Conservation (phyloP, 2,329 filamentous ascomycete species). For the Tricladium varicosporioides region DNA sequence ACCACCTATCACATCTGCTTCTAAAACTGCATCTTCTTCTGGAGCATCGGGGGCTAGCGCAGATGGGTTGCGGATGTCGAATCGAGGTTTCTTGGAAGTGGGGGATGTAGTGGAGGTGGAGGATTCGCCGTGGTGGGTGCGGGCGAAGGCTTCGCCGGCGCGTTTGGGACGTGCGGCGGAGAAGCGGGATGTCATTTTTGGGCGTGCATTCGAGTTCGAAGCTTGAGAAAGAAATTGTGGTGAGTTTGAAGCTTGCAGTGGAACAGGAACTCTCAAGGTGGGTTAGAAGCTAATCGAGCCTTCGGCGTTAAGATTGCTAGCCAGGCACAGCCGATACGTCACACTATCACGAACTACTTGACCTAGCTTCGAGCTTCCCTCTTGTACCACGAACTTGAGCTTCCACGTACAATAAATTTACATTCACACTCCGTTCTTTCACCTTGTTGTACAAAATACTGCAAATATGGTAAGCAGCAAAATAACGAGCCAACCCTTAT, state of each 20-base stretch:
- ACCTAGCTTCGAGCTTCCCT: slow-evolving; percentile 15
- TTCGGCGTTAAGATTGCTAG: slow-evolving; percentile 17
- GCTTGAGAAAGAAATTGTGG: background rate
- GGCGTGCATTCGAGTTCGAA: too few species aligned
- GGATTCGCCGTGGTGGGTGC: slow-evolving; percentile 65
- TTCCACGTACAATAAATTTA: slow-evolving; percentile 1
- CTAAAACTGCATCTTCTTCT: slow-evolving; percentile 74
- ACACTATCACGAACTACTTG: slow-evolving; percentile 1
- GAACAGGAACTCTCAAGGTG: background rate
- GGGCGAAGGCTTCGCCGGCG: slow-evolving; percentile 76
- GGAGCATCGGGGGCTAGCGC: slow-evolving; percentile 80
- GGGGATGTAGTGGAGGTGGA: slow-evolving; percentile 46
- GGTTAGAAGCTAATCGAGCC: background rate
- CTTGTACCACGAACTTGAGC: slow-evolving; percentile 1
- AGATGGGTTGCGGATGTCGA: slow-evolving; percentile 92
- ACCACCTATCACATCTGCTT: slow-evolving; percentile 87
- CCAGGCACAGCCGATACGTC: slow-evolving; percentile 22
- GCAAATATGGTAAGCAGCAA: too few species aligned
- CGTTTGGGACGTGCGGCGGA: slow-evolving; percentile 77
- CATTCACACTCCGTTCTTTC: background rate
- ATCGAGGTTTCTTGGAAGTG: slow-evolving; percentile 75
- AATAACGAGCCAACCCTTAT: too few species aligned
- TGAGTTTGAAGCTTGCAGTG: background rate
- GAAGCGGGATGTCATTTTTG: slow-evolving; percentile 47
- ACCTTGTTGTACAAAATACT: too few species aligned